Percentiles rank a stretch among this genome's conserved stretches.
Conservation (phyloP, 140 eudicot genomes). For the Anethum foeniculum region DNA sequence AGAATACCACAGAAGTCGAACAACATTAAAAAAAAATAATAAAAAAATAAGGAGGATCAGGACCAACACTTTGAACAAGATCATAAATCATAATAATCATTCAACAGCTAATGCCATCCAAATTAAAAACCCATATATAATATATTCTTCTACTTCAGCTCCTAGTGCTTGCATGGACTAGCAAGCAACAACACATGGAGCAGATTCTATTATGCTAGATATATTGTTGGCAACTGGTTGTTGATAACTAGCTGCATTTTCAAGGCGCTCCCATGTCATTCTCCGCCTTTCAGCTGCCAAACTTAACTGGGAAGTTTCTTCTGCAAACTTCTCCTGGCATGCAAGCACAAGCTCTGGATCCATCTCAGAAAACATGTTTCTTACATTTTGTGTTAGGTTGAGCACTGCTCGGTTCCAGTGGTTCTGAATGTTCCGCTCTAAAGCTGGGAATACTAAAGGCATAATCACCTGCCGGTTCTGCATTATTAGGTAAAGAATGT, state of each 20-base stretch:
- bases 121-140: slow-evolving; percentile 6
- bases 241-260: slow-evolving; percentile 39
- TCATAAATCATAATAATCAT: background rate
- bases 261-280: slow-evolving; percentile 57
- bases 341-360: slow-evolving; percentile 50
- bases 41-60: background rate
- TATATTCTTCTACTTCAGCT: background rate
- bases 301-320: slow-evolving; percentile 31
- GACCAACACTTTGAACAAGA: background rate
- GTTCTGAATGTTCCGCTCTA: slow-evolving; percentile 54
- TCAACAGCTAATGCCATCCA: slow-evolving; percentile 4
- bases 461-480: slow-evolving; percentile 65
- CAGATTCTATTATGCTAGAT: slow-evolving; percentile 27
- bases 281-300: slow-evolving; percentile 46
- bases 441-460: slow-evolving; percentile 65
- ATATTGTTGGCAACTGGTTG: slow-evolving; percentile 23
- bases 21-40: background rate
- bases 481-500: slow-evolving; percentile 57
- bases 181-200: slow-evolving; percentile 43
- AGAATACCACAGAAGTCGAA: background rate
- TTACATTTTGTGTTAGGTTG: slow-evolving; percentile 66
- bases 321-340: slow-evolving; percentile 49
- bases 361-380: slow-evolving; percentile 57
- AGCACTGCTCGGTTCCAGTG: slow-evolving; percentile 85
- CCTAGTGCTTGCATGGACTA: slow-evolving; percentile 10